Base-by-base conservation (phyloP, 768 basidiomycete species). In the Calocera viscosa region DNA sequence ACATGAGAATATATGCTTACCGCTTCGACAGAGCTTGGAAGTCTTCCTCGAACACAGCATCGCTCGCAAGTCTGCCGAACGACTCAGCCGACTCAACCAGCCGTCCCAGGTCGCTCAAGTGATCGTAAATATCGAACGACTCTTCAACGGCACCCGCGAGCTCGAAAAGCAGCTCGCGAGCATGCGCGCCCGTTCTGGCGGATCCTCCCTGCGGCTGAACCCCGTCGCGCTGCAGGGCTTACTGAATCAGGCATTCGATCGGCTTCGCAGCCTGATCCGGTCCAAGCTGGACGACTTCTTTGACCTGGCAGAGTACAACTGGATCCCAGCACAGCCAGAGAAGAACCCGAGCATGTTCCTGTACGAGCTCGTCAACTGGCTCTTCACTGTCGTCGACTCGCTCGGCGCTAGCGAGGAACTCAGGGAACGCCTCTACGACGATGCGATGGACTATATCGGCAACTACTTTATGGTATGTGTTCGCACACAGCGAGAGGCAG, bases 231-330 rank as follows among this genome's bases (percentile, higher is more conserved):
- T 73, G 81, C 84, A 64, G 74, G 80, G 19, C 87, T 90, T 1
- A 26, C 81, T 93, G 40, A 78, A 82, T 11, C 82, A 82, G 43
- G 89, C 94, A 10, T 81, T 87, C 60, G 79, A 80, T 34, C 88
- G 92, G 2, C 90, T 98, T 70, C 86, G 88, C 19, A 81, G 81
- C 12, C 82, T 95, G 49, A 94, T 98, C 72, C 84, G 86, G 8
- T 89, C 89, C 24, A 98, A 99, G 74, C 85, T 98, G 7, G 91
- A 95, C 72, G 90, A 93, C 71, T 95, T 95, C 79, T 95, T 96
- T 74, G 96, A 92, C 68, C 81, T 95, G 47, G 89, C 94, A 2
- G 91, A 95, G 76, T 97, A 97, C 74, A 87, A 94, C 72, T 98
- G 94, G 94, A 89, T 87, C 38, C 89, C 78, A 0, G 22, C 69